These are phyloP conservation scores for Leersia perrieri DNA, from an alignment of 176 grass and related monocot species.

Conservation along the genomic window DNA sequence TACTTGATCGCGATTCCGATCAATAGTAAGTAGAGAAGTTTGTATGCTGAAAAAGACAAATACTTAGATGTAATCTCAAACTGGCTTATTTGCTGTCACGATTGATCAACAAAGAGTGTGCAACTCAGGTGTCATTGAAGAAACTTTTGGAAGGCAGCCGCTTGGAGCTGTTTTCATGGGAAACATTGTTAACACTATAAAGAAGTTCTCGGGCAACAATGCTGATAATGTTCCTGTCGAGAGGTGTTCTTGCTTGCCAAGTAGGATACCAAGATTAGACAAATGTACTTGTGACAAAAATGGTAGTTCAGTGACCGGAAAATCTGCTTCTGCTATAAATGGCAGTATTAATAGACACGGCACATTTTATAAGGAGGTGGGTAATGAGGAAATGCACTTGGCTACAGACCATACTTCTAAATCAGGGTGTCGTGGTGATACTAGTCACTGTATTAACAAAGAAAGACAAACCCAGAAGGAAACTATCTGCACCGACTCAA, in stretches of 20 bases:
- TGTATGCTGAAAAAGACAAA: not conserved
- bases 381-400: not conserved
- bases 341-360: not conserved
- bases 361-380: not conserved
- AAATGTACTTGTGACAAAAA: not conserved
- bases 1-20: conserved; percentile 10
- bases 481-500: not conserved
- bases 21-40: not conserved
- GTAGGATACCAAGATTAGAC: not conserved
- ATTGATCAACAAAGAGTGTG: not conserved
- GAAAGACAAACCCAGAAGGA: not conserved
- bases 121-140: not conserved
- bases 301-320: not conserved
- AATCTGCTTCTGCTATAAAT: conserved; percentile 4
- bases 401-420: not conserved
- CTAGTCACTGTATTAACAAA: not conserved
- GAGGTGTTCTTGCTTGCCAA: conserved; percentile 10
- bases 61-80: not conserved
- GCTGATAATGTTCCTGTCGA: not conserved
- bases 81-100: not conserved
- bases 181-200: conserved; percentile 31
- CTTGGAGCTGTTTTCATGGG: conserved; percentile 21
- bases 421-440: not conserved
- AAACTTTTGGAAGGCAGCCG: not conserved
- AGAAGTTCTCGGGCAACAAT: not conserved